A percentile compares a stretch with the other conserved stretches of the same genome.
These are phyloP conservation scores for Ganoderma boninense DNA, from an alignment of 1,284 basidiomycete species.

Conservation along the genomic window DNA sequence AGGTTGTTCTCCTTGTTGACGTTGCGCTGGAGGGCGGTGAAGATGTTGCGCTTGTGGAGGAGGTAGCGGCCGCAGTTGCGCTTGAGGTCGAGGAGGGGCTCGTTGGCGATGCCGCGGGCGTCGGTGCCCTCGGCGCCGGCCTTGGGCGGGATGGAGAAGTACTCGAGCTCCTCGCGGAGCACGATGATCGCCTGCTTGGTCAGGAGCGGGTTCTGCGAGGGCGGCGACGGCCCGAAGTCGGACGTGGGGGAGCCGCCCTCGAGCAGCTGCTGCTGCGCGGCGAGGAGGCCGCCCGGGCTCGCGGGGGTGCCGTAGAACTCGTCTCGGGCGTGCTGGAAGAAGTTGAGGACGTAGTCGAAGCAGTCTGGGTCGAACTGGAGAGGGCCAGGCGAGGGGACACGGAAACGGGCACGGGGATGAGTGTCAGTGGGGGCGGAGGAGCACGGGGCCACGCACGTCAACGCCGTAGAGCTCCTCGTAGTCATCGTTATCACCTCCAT, in stretches of 20 bases:
- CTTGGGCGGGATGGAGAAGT: constrained; percentile 94
- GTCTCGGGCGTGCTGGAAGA: constrained; percentile 90
- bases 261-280: constrained; percentile 82
- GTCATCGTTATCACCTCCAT: constrained; percentile 82
- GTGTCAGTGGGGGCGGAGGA: constrained; percentile 7
- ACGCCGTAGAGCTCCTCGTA: constrained; percentile 96
- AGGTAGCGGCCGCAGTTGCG: constrained; percentile 87
- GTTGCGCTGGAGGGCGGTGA: constrained; percentile 97
- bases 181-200: constrained; percentile 99
- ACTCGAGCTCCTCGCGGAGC: constrained; percentile 97
- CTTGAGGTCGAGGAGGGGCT: constrained; percentile 80
- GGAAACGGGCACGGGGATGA: not conserved
- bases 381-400: not conserved
- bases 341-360: constrained; percentile 91
- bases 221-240: constrained; percentile 69
- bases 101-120: constrained; percentile 81
- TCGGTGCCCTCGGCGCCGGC: constrained; percentile 71
- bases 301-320: constrained; percentile 90
- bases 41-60: constrained; percentile 92
- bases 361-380: constrained; percentile 96
- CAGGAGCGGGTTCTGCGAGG: constrained; percentile 89
- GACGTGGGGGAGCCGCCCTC: constrained; percentile 62
- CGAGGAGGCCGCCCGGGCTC: constrained; percentile 72
- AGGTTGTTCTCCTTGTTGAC: constrained; percentile 99
- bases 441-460: constrained; percentile 73